A percentile compares a stretch with the other conserved stretches of the same genome.
Evolutionary conservation across 1,139 yeast species (phyloP).

Genomic region (Suhomyces yuchorum): DNA sequence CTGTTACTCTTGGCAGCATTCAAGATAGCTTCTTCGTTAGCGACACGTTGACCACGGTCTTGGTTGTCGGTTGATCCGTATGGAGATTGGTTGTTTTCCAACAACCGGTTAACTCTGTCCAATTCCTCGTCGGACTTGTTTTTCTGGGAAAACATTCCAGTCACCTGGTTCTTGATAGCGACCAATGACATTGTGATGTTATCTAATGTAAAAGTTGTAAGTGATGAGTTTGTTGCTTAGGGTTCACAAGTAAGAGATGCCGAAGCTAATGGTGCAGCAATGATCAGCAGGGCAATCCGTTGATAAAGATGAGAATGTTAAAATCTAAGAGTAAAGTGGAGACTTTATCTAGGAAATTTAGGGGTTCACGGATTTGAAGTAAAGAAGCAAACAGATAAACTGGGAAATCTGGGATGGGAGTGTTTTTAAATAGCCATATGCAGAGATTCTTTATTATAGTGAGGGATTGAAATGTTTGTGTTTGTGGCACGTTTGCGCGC

Average conservation of each 20-base stretch:
- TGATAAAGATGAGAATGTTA: background rate
- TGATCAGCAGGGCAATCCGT: background rate
- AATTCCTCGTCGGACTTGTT: conserved; percentile 35
- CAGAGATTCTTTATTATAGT: background rate
- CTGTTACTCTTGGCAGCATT: conserved; percentile 27
- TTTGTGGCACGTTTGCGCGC: conserved; percentile 3
- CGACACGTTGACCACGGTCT: conserved; percentile 41
- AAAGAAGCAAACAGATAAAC: conserved; percentile 1
- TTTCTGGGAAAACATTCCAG: conserved; percentile 23
- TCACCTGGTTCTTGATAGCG: conserved; percentile 40
- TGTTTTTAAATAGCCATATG: conserved; percentile 5
- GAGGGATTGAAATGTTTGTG: background rate
- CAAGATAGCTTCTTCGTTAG: conserved; percentile 43
- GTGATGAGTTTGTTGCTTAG: background rate
- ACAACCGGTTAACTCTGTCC: conserved; percentile 37
- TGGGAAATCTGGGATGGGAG: background rate
- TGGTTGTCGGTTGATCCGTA: conserved; percentile 40
- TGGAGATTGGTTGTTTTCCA: conserved; percentile 37
- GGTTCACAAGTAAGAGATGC: background rate
- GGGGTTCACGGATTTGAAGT: background rate
- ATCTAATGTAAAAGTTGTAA: background rate
- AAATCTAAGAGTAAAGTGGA: background rate
- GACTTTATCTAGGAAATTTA: background rate
- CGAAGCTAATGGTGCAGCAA: background rate
- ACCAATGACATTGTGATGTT: conserved; percentile 38